Evolutionary conservation across 768 basidiomycete species (phyloP).

Genomic region (Tubosaeta sp.): DNA sequence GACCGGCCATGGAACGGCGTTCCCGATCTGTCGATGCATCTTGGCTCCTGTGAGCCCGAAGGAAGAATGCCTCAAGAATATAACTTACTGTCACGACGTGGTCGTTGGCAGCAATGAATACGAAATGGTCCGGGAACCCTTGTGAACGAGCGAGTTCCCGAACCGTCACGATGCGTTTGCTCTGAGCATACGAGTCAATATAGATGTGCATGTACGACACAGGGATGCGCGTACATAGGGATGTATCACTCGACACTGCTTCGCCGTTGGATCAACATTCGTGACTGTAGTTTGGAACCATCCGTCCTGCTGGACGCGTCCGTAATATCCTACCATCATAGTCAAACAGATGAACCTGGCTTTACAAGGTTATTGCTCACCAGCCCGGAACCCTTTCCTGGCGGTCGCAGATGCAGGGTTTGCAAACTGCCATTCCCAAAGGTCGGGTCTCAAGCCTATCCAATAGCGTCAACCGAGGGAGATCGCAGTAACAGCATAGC

Average conservation of each 20-base stretch:
- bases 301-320: conserved; percentile 49
- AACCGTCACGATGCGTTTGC: conserved; percentile 65
- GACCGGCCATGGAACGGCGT: conserved; percentile 70
- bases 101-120: conserved; percentile 52
- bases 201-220: neutral
- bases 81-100: conserved; percentile 58
- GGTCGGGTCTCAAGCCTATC: conserved; percentile 33
- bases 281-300: conserved; percentile 76
- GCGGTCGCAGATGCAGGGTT: conserved; percentile 60
- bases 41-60: conserved; percentile 24
- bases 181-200: conserved; percentile 35
- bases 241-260: conserved; percentile 66
- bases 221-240: conserved; percentile 47
- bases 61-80: neutral
- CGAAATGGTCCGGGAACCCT: conserved; percentile 74
- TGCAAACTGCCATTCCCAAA: conserved; percentile 56
- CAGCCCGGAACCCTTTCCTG: conserved; percentile 45
- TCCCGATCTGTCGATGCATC: conserved; percentile 82
- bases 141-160: conserved; percentile 77
- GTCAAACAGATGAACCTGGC: neutral
- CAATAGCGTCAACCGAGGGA: neutral
- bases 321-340: conserved; percentile 44
- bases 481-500: conserved; percentile 7
- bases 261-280: conserved; percentile 75
- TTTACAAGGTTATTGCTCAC: conserved; percentile 27